These are phyloP conservation scores for Calonectria multiphialidica DNA, from an alignment of 2,329 filamentous ascomycete species.

Conservation along the genomic window DNA sequence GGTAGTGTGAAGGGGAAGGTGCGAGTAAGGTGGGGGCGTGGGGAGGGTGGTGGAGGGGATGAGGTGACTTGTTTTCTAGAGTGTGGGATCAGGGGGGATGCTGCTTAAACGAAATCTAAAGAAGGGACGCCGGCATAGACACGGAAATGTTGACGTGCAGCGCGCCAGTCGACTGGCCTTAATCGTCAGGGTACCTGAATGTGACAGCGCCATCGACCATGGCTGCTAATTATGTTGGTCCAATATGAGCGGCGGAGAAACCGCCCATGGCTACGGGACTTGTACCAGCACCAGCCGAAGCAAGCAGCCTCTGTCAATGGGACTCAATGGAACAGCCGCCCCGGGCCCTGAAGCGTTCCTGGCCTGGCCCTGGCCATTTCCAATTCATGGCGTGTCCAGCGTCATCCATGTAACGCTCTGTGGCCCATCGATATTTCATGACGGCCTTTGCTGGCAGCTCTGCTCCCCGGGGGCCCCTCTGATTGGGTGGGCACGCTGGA, in stretches of 20 bases:
- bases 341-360: not conserved
- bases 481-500: constrained; percentile 34
- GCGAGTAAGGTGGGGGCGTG: too few species aligned
- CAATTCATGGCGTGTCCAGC: constrained; percentile 1
- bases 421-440: not conserved
- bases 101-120: not conserved
- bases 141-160: constrained; percentile 24
- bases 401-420: constrained; percentile 7
- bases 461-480: constrained; percentile 23
- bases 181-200: constrained; percentile 15
- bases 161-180: not conserved
- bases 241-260: not conserved
- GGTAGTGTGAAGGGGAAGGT: too few species aligned
- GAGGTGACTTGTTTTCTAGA: too few species aligned
- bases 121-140: not conserved
- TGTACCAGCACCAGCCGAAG: not conserved
- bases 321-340: not conserved
- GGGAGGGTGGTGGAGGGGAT: not conserved
- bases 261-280: not conserved
- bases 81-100: too few species aligned
- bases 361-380: not conserved
- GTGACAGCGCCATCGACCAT: not conserved
- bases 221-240: not conserved
- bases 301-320: not conserved
- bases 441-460: not conserved